Base-by-base conservation (phyloP, 148 eudicot genomes). In the Pharnaceum exiguum region DNA sequence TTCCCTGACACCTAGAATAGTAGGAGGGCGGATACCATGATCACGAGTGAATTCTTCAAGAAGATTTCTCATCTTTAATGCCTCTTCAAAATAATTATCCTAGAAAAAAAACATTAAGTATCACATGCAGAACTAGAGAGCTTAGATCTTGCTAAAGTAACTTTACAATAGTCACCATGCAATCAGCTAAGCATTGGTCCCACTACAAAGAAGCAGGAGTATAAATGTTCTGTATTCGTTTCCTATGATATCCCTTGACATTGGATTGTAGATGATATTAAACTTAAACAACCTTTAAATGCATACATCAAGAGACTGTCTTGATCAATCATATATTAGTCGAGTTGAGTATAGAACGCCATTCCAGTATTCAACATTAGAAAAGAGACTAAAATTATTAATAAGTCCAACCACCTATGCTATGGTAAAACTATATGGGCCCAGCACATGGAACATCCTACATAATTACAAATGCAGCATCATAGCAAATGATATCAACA, bases 71-170 rank as follows among this genome's bases (percentile, higher is more conserved):
- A 93, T 80, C 77, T 93, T 93, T 67, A 94, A 65, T 60, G 99
- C 99, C 68, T 94, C 99, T 82, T 94, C 99, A 53, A 93, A 94
- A 68, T 94, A 94, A 66, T 94, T 94, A 61, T 94, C 99, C 99
- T 94, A 72, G 10, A 49, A 21, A 45, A 7, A 58, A 65, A 25
- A 18, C 65, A 51, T 18, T 5, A n/a, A 37, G 23, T 9, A 62
- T 39, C 37, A 35, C 10, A 22, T 3, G 56, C 22, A 23, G 54
- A 24, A 36, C 16, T 19, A 53, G 33, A 47, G 27, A 18, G 24
- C 24, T 51, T 24, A 5, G 19, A 30, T 49, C n/a, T n/a, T 5
- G 19, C 4, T 25, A 28, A 32, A 51, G 22, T 10, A 51, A 18
- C 38, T 51, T 2, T 17, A 13, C 23, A 7, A 31, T 30, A 16